Evolutionary conservation across 2,329 filamentous ascomycete species (phyloP), one percentile per base, ranked within the genome.

Genomic region (Trichophyton schoenleinii): DNA sequence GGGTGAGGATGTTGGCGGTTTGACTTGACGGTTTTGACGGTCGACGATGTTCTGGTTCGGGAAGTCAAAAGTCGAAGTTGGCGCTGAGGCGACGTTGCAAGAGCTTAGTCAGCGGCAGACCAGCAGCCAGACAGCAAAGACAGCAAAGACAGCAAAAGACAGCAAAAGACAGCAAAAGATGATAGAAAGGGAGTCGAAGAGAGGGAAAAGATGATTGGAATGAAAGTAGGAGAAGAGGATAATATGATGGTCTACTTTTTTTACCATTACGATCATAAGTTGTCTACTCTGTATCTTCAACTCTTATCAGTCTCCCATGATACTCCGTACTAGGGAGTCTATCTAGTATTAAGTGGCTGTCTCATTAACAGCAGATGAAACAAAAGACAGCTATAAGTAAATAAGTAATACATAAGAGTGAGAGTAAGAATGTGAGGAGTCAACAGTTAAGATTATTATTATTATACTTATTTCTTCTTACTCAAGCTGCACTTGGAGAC

Each of bases 31-130:
- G 28, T 31, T 31, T 31, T 6, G 25, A 31, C 28, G 28, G 28
- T 31, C 28, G 28, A 31, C 1, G 46, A 52, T 28, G 46, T 25
- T 22, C 46, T 52, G 25, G 20, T 48, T 48, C 20, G 20, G 22
- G 46, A 52, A 52, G 22, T 11, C 22, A 22, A 25, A 52, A 22
- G 22, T 25, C 28, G 18, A 57, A 57, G 53, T 42, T 9, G 28
- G 18, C 36, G 53, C 53, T 57, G 57, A 58, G 57, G 57, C 57
- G 22, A 55, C 52, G 52, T 55, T 55, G 52, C 52, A 55, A 31
- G 52, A 34, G 52, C 52, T 55, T 55, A 55, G 52, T 55, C 52
- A 55, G 28, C 52, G 9, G 28, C 31, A 36, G 22, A 2, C 22
- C 22, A 22, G 22, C 22, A 22, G 3, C 2, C 1, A 22, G 22